Percentiles rank a stretch among this genome's conserved stretches.
These are phyloP conservation scores for Aspergillus ruber DNA, from an alignment of 2,329 filamentous ascomycete genomes.

Conservation along the genomic window DNA sequence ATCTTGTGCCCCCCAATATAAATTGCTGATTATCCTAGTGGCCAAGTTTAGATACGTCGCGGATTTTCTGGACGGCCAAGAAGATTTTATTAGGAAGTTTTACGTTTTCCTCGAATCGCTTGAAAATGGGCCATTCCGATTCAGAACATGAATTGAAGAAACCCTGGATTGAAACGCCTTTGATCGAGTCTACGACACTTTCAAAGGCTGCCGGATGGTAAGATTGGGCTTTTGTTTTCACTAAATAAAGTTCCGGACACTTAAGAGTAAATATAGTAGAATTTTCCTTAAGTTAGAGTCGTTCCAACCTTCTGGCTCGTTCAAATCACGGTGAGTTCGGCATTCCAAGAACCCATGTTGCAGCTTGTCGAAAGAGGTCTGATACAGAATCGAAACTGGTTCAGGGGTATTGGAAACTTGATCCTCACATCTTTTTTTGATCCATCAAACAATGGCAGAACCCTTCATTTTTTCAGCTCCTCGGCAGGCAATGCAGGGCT, in stretches of 20 bases:
- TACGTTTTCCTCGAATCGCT: too few relatives aligned
- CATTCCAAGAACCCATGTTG: too few relatives aligned
- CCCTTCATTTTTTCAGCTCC: constrained; percentile 66
- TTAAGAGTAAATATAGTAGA: constrained; percentile 42
- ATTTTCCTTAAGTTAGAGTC: constrained; percentile 78
- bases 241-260: too few relatives aligned
- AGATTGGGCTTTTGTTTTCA: not conserved
- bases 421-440: constrained; percentile 23
- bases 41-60: too few relatives aligned
- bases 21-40: too few relatives aligned
- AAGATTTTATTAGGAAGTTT: too few relatives aligned
- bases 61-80: too few relatives aligned
- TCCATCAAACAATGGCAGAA: constrained; percentile 21
- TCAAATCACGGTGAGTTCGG: constrained; percentile 58
- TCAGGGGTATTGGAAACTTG: constrained; percentile 32
- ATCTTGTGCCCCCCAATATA: too few relatives aligned
- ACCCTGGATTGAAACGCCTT: constrained; percentile 36
- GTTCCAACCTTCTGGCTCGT: constrained; percentile 72
- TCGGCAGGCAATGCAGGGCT: constrained; percentile 78
- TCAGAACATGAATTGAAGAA: constrained; percentile 7
- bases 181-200: constrained; percentile 30
- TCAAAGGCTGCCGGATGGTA: constrained; percentile 37
- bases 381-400: not conserved
- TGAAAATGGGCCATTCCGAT: too few relatives aligned
- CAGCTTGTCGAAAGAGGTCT: not conserved